phyloP scores from a whole-genome alignment of 2,329 filamentous ascomycete species.

The Bipolaris sorokiniana region DNA sequence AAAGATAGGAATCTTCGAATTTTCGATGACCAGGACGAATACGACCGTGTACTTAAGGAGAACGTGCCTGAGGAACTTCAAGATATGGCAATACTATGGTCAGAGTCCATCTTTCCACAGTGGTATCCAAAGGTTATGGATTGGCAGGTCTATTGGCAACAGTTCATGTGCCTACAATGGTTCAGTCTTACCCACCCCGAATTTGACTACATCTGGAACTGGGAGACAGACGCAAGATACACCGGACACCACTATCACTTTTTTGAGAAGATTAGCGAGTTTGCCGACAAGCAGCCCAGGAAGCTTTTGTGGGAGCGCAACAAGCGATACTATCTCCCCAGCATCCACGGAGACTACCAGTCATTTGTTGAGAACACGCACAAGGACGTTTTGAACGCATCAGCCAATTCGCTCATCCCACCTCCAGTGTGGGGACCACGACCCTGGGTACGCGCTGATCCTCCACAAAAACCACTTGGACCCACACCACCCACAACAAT shows the following conservation, averaged over 20 bases:
- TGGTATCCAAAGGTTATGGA: constrained; percentile 58
- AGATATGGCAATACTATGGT: constrained; percentile 76
- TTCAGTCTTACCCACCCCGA: constrained; percentile 78
- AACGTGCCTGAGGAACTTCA: constrained; percentile 73
- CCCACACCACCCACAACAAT: constrained; percentile 72
- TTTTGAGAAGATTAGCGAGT: constrained; percentile 66
- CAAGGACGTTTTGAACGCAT: constrained; percentile 49
- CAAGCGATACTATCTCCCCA: constrained; percentile 62
- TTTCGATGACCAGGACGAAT: constrained; percentile 64
- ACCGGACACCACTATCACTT: constrained; percentile 84
- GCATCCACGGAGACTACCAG: constrained; percentile 58
- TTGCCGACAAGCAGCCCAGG: constrained; percentile 60
- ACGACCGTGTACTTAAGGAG: constrained; percentile 65
- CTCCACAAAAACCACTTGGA: constrained; percentile 78
- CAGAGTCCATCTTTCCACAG: constrained; percentile 60
- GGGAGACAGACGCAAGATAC: constrained; percentile 82
- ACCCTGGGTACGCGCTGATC: constrained; percentile 61
- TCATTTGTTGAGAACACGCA: constrained; percentile 54
- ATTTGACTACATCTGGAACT: constrained; percentile 82
- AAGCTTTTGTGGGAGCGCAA: constrained; percentile 66
- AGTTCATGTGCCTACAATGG: constrained; percentile 76
- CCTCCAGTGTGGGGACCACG: constrained; percentile 84
- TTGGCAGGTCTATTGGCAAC: constrained; percentile 60
- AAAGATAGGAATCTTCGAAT: constrained; percentile 63
- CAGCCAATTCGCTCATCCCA: constrained; percentile 48